phyloP scores from a whole-genome alignment of 2,329 filamentous ascomycete species.

The Fusarium duplospermum region DNA sequence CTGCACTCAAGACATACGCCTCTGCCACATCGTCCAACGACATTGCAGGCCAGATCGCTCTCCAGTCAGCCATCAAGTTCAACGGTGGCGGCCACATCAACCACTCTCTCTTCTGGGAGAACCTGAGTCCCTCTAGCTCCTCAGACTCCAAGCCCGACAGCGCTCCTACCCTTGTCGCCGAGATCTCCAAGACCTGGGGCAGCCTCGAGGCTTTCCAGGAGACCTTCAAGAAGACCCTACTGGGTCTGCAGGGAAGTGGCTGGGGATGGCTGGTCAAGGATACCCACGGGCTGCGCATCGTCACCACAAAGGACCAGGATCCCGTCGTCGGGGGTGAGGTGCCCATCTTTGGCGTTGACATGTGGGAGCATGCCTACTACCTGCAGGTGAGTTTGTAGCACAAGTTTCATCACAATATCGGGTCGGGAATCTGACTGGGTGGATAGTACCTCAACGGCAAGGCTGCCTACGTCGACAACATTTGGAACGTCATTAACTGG shows the following conservation, averaged over 20 bases:
- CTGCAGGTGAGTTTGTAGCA: slow-evolving; percentile 68
- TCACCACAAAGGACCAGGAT: slow-evolving; percentile 90
- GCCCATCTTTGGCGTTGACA: slow-evolving; percentile 84
- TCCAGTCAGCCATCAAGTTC: slow-evolving; percentile 83
- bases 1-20: slow-evolving; percentile 69
- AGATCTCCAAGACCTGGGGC: slow-evolving; percentile 76
- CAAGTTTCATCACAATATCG: not conserved
- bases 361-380: slow-evolving; percentile 97
- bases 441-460: slow-evolving; percentile 79
- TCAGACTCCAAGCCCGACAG: slow-evolving; percentile 66
- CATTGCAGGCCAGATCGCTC: slow-evolving; percentile 71
- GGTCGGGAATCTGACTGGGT: slow-evolving; percentile 12
- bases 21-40: slow-evolving; percentile 67
- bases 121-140: slow-evolving; percentile 72
- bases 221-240: slow-evolving; percentile 72
- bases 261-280: slow-evolving; percentile 89
- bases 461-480: slow-evolving; percentile 78
- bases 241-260: slow-evolving; percentile 83
- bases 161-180: slow-evolving; percentile 68
- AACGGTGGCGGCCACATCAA: slow-evolving; percentile 94
- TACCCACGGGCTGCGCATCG: slow-evolving; percentile 71
- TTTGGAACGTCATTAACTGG: slow-evolving; percentile 86
- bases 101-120: slow-evolving; percentile 93
- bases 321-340: slow-evolving; percentile 72
- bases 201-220: slow-evolving; percentile 73